A percentile compares a stretch with the other conserved stretches of the same genome.
Evolutionary conservation across 768 basidiomycete genomes (phyloP).

Genomic region (Dendrothele bispora): DNA sequence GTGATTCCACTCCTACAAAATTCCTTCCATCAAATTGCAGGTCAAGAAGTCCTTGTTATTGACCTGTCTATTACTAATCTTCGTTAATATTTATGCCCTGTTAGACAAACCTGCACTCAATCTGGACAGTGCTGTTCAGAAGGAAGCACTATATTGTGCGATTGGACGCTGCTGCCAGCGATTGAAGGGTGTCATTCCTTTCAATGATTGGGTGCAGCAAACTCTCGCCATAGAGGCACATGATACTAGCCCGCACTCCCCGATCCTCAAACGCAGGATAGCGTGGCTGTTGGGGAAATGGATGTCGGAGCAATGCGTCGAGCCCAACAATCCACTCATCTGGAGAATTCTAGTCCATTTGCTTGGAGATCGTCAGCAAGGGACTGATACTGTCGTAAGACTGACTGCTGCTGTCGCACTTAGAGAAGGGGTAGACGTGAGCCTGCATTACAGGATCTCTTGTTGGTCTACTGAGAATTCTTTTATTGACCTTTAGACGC

Average conservation of each 20-base stretch:
- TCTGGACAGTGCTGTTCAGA: constrained; percentile 65
- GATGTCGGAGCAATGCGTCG: constrained; percentile 67
- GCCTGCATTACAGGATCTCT: constrained; percentile 28
- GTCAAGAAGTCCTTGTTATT: too few species aligned
- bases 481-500: constrained; percentile 40
- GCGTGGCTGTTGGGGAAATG: constrained; percentile 94
- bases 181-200: constrained; percentile 63
- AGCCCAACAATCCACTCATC: constrained; percentile 58
- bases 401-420: constrained; percentile 81
- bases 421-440: constrained; percentile 81
- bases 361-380: constrained; percentile 62
- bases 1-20: constrained; percentile 65
- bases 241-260: constrained; percentile 63
- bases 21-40: constrained; percentile 59
- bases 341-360: constrained; percentile 86
- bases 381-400: constrained; percentile 83
- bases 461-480: constrained; percentile 9
- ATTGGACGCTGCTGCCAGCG: constrained; percentile 77
- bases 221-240: constrained; percentile 60
- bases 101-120: constrained; percentile 49
- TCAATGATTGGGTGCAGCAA: constrained; percentile 67
- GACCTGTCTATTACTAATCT: constrained; percentile 4
- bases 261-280: constrained; percentile 91
- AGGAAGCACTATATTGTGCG: constrained; percentile 87
- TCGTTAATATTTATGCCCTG: neutral